Percentiles rank a stretch among this genome's conserved stretches.
Evolutionary conservation across 2,329 filamentous ascomycete genomes (phyloP).

Genomic region (Diaporthe ampelina): DNA sequence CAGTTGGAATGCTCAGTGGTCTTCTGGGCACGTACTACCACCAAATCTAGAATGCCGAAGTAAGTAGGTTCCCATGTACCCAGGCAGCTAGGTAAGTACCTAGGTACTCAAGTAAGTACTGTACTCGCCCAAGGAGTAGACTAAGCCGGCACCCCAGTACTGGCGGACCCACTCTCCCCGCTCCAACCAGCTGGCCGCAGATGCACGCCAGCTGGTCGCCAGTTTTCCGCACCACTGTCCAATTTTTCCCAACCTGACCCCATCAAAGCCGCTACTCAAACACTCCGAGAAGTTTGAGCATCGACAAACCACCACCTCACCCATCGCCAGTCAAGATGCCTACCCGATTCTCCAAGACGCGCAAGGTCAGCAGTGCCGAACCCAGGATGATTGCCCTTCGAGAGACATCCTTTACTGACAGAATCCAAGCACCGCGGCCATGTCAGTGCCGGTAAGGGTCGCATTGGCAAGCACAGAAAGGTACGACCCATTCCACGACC

Average conservation of each 20-base stretch:
- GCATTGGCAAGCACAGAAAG: constrained; percentile 99
- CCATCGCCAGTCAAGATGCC: constrained; percentile 58
- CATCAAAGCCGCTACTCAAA: constrained; percentile 28
- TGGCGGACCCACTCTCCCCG: not conserved
- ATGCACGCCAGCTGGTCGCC: not conserved
- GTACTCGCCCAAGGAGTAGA: no score
- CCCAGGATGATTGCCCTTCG: constrained; percentile 5
- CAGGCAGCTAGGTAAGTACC: no score
- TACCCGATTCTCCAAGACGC: constrained; percentile 81
- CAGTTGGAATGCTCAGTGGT: not conserved
- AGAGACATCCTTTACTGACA: constrained; percentile 48
- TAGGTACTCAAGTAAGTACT: no score
- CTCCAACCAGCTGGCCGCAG: not conserved
- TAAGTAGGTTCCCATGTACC: no score
- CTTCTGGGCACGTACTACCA: no score
- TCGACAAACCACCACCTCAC: constrained; percentile 41
- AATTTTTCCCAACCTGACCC: constrained; percentile 35
- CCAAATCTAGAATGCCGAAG: no score
- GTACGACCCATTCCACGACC: constrained; percentile 35
- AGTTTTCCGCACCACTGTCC: constrained; percentile 22
- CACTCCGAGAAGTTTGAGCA: constrained; percentile 37
- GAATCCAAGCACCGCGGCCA: constrained; percentile 83
- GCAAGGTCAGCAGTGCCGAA: constrained; percentile 63
- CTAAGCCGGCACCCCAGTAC: no score
- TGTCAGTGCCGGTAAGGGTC: constrained; percentile 98